A percentile compares a stretch with the other conserved stretches of the same genome.
These are phyloP conservation scores for Holtermannia corniformis DNA, from an alignment of 768 basidiomycete genomes.

Conservation along the genomic window DNA sequence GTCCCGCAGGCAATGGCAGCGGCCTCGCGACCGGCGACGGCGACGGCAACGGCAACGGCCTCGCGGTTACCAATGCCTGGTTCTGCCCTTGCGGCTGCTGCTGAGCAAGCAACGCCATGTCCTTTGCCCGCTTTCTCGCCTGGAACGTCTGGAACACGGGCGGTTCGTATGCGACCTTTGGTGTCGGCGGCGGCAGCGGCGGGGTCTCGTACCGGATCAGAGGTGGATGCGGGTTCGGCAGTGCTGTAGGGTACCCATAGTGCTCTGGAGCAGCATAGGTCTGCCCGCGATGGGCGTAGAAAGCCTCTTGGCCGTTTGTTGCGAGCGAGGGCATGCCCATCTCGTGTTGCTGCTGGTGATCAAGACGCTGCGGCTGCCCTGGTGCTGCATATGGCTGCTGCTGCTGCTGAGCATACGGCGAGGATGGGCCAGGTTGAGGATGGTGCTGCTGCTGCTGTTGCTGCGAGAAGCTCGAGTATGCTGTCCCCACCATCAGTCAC, in stretches of 20 bases:
- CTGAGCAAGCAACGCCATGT: constrained; percentile 15
- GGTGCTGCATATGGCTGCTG: not conserved
- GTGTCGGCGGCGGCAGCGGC: constrained; percentile 23
- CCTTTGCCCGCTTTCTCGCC: constrained; percentile 29
- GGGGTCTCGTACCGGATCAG: not conserved
- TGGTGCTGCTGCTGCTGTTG: no score
- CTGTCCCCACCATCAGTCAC: no score
- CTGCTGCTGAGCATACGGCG: not conserved
- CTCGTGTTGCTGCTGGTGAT: not conserved
- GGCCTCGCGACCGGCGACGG: constrained; percentile 1
- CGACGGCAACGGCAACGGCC: constrained; percentile 1
- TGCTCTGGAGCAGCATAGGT: no score
- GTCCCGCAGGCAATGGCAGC: constrained; percentile 1
- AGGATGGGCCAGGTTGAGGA: no score
- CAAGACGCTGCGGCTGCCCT: not conserved
- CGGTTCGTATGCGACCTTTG: constrained; percentile 24
- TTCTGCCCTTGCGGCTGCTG: not conserved
- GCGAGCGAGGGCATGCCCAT: not conserved
- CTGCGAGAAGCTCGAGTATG: no score
- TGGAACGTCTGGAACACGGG: constrained; percentile 37
- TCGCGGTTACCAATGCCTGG: no score
- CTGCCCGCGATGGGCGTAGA: not conserved
- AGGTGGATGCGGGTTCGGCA: not conserved
- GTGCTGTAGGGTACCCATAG: not conserved
- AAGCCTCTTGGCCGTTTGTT: not conserved